Evolutionary conservation across 257 asterid species (phyloP), one percentile per base, ranked within the genome.

Genomic region (Fraxinus americana): DNA sequence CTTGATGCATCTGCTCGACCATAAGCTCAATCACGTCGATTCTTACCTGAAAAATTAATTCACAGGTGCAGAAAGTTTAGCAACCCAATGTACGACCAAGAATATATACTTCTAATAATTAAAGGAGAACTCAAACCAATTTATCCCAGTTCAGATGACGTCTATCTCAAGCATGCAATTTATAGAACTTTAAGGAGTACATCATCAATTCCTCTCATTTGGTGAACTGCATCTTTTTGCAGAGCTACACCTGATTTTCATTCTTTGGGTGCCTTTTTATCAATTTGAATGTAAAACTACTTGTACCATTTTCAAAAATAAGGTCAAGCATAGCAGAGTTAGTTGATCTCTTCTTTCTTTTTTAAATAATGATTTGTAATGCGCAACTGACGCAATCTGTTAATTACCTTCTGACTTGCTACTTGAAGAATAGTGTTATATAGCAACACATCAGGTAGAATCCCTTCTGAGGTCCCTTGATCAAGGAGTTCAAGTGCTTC

Each of bases 1-100:
- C 89, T 79, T 71, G 91, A 84, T 88, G 94, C 97, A 93, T 89
- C 76, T 83, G 87, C 89, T 90, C 96, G 13, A 87, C 86, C 57
- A 95, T 84, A 78, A 87, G 80, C 85, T 95, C 99, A n/a, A 89
- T 70, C 81, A 90, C 85, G 74, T 91, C 92, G 11, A 93, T 85
- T 86, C 91, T 85, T 87, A 89, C 93, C 98, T 94, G 90, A 70
- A 79, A 72, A 72, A 75, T 76, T 16, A 48, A 72, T 83, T 70
- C 59, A 75, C 48, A n/a, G 21, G 70, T 30, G 67, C 65, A n/a
- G 61, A 75, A 54, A 76, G 75, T 74, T 71, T 30, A 80, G 52
- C 67, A 32, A 57, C 35, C 43, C 48, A 41, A 10, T 30, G 34
- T 11, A 38, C 67, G 1, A n/a, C 36, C 1, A 38, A 23, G 19